phyloP scores from a whole-genome alignment of 495 filamentous ascomycete species.

The Aspergillus conjunctus region DNA sequence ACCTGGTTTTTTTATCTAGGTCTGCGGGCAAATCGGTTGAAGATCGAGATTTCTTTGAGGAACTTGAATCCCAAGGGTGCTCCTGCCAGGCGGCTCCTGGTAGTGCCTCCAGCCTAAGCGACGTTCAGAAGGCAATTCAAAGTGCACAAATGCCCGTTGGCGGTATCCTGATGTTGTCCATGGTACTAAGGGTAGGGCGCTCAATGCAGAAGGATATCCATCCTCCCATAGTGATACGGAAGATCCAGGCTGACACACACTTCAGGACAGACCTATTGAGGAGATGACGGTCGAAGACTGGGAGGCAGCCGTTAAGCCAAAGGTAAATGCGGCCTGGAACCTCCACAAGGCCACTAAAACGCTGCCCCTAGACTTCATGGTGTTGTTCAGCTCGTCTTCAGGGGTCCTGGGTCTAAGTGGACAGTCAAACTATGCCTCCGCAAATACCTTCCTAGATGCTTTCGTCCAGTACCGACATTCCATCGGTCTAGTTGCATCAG shows the following conservation, averaged over 20 bases:
- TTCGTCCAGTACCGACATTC: conserved; percentile 34
- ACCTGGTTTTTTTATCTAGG: conserved; percentile 50
- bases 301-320: conserved; percentile 35
- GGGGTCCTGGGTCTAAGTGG: conserved; percentile 34
- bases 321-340: conserved; percentile 50
- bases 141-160: conserved; percentile 18
- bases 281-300: conserved; percentile 45
- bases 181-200: conserved; percentile 24
- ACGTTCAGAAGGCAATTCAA: conserved; percentile 15
- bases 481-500: conserved; percentile 28
- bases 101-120: conserved; percentile 16
- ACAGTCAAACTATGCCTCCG: conserved; percentile 44
- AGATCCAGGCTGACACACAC: background rate
- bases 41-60: conserved; percentile 32
- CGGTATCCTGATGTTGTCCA: conserved; percentile 36
- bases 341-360: conserved; percentile 51
- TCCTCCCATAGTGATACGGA: background rate
- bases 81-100: conserved; percentile 18
- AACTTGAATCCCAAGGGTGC: conserved; percentile 35
- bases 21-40: conserved; percentile 17
- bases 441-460: conserved; percentile 39
- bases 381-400: conserved; percentile 38
- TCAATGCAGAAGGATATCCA: no score
- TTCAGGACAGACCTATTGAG: background rate
- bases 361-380: conserved; percentile 47